Conservation (phyloP, 1,284 basidiomycete species). For the Gymnopus androsaceus region DNA sequence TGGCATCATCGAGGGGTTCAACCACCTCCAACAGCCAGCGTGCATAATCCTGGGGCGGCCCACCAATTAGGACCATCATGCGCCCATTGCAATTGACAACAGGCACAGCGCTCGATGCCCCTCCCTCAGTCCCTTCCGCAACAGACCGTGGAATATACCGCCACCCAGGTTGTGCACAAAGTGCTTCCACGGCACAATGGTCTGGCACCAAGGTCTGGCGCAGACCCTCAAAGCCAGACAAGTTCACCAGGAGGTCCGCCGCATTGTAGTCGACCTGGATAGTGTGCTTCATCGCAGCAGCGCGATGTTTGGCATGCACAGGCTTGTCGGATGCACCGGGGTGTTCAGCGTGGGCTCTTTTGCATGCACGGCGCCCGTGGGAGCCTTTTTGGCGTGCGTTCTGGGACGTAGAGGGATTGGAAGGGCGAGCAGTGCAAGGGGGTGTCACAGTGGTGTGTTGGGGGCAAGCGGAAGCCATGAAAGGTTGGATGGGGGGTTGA, state of each 20-base stretch:
- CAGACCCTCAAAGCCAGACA: not conserved
- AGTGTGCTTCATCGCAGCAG: not conserved
- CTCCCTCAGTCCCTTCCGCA: not conserved
- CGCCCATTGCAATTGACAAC: not conserved
- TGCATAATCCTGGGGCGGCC: not conserved
- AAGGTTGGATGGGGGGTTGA: no score
- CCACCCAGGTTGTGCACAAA: not conserved
- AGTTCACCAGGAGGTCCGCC: not conserved
- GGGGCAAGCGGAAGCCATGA: no score
- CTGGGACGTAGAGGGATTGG: no score
- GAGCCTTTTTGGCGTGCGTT: not conserved
- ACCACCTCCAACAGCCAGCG: not conserved
- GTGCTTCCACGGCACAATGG: not conserved
- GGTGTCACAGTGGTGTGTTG: no score
- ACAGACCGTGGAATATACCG: not conserved
- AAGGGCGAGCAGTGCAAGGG: no score
- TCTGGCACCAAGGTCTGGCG: not conserved
- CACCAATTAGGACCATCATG: not conserved
- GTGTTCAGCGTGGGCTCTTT: not conserved
- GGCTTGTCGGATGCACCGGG: not conserved
- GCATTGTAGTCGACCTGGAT: not conserved
- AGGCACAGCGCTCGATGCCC: no score
- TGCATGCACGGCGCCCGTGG: not conserved
- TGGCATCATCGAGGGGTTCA: not conserved
- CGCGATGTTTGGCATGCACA: not conserved